phyloP scores from a whole-genome alignment of 805 yeast species.

The Clavispora santaluciae region DNA sequence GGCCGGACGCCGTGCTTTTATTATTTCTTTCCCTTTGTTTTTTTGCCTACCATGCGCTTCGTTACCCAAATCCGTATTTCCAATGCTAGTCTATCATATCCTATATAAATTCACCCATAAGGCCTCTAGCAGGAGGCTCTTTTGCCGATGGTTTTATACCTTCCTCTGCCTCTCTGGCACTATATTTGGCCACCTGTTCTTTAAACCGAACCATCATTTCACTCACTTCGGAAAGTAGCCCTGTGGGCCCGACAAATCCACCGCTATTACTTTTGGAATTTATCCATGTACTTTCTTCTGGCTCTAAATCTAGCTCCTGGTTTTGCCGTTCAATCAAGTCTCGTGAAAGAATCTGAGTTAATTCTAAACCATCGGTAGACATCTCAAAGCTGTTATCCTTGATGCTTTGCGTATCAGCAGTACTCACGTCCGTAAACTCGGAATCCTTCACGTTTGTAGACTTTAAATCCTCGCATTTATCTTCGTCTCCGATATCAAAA shows the following conservation, averaged over 20 bases:
- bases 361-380: conserved; percentile 14
- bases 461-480: too few species aligned
- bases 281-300: conserved; percentile 47
- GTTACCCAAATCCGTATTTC: not conserved
- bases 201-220: conserved; percentile 49
- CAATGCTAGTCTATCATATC: not conserved
- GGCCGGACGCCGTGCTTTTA: too few species aligned
- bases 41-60: too few species aligned
- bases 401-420: not conserved
- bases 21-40: too few species aligned
- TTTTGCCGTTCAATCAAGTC: conserved; percentile 34
- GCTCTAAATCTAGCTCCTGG: conserved; percentile 27
- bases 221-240: conserved; percentile 59
- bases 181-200: conserved; percentile 19
- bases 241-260: conserved; percentile 64
- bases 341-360: conserved; percentile 24
- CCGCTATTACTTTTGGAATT: conserved; percentile 37
- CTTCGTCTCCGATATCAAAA: too few species aligned
- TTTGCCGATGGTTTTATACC: not conserved
- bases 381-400: not conserved
- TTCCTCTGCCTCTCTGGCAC: conserved; percentile 2
- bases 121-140: not conserved
- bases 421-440: not conserved
- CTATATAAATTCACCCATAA: conserved; percentile 11
- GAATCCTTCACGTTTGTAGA: too few species aligned